Conservation (phyloP, 2,329 filamentous ascomycete genomes). For the Helotiales sp. region DNA sequence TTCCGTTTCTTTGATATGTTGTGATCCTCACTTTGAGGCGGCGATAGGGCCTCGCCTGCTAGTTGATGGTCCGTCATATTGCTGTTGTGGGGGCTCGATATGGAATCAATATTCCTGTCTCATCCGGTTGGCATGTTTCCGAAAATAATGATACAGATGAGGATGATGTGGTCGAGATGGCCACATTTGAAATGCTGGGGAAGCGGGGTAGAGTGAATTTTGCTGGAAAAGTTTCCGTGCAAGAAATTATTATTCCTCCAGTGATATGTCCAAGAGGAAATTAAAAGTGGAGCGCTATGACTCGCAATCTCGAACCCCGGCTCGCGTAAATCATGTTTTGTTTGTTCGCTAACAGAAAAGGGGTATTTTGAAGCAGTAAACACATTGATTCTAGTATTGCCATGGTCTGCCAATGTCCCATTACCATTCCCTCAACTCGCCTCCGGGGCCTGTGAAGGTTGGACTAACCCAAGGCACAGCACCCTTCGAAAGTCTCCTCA, state of each 20-base stretch:
- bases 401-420: background rate
- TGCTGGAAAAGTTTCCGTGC: background rate
- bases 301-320: background rate
- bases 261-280: background rate
- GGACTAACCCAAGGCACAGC: constrained; percentile 69
- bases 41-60: background rate
- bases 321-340: background rate
- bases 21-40: background rate
- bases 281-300: background rate
- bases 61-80: background rate
- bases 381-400: background rate
- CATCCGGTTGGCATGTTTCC: background rate
- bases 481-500: constrained; percentile 62
- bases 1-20: constrained; percentile 24
- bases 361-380: background rate
- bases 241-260: background rate
- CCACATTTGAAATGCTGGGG: background rate
- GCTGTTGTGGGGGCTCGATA: background rate
- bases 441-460: constrained; percentile 70
- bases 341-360: background rate
- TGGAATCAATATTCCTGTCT: background rate
- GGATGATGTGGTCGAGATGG: background rate
- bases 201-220: background rate
- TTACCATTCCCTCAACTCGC: constrained; percentile 71
- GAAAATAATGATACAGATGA: background rate